Evolutionary conservation across 176 grass and related monocot species (phyloP), one percentile per base, ranked within the genome.

Genomic region (Oryza glumipatula): DNA sequence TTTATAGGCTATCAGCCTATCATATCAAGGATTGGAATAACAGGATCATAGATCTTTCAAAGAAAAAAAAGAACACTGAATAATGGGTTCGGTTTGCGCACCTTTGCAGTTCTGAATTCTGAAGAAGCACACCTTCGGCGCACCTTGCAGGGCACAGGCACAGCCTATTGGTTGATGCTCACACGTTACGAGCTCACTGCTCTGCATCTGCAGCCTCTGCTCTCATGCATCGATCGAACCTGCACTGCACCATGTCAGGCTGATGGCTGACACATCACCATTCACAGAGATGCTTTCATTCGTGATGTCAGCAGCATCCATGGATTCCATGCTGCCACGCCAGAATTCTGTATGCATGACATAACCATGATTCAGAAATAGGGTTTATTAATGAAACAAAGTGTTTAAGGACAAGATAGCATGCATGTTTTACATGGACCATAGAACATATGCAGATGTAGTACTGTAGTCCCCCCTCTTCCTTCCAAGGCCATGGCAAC

Each of bases 161-260:
- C 54, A 78, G 26, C 74, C 74, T 60, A 86, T 86, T 78, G 88
- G 88, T 80, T 74, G 26, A 79, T 63, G 67, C n/a, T 26, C 88
- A 74, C 79, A 77, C 75, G 11, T 86, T 78, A 82, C 84, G 28
- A 90, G 68, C 65, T 69, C 43, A 48, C 45, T 58, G 60, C 26
- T 72, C 58, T 63, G 49, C 58, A 63, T 72, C 58, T 63, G 49
- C 58, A 63, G 43, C 43, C 43, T 10, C 9, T 44, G 43, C 43
- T 44, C 0, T 7, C 7, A n/a, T 7, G 38, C 61, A 81, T 46
- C 6, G 33, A 67, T 75, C 17, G 0, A 68, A 68, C 46, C 78
- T 76, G 85, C 45, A 51, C 78, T 76, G 78, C 72, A 51, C 36
- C 82, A 80, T 73, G 67, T 54, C 74, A 82, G 35, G 21, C 35